phyloP scores from a whole-genome alignment of 192 early-diverging fungal species.

The Bifiguratus adelaidae region DNA sequence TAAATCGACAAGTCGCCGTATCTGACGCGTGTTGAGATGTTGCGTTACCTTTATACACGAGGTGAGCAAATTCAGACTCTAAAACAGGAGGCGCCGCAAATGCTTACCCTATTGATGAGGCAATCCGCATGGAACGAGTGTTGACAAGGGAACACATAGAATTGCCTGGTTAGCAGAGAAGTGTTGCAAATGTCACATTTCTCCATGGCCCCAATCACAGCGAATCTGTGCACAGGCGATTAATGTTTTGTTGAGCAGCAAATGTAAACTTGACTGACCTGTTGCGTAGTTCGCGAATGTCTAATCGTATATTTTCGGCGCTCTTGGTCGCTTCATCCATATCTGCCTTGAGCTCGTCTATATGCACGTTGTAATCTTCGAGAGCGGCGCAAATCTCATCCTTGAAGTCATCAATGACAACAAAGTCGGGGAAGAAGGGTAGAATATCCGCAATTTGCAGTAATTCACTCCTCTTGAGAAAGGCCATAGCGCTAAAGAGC shows the following conservation, averaged over 20 bases:
- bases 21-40: conserved; percentile 28
- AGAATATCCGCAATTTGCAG: conserved; percentile 93
- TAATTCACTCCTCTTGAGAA: conserved; percentile 68
- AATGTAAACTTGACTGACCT: conserved; percentile 37
- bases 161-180: conserved; percentile 76
- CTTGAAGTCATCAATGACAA: conserved; percentile 96
- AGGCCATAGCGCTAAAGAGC: conserved; percentile 63
- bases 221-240: conserved; percentile 32
- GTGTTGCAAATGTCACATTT: conserved; percentile 68
- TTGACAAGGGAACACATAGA: conserved; percentile 93
- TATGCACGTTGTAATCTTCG: conserved; percentile 86
- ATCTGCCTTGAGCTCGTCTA: conserved; percentile 77
- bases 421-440: conserved; percentile 96
- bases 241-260: no score
- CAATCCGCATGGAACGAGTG: conserved; percentile 94
- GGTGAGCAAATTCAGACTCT: no score
- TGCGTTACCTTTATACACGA: conserved; percentile 40
- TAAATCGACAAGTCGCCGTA: conserved; percentile 39
- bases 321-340: conserved; percentile 95
- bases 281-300: conserved; percentile 79
- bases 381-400: conserved; percentile 87
- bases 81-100: no score
- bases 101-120: conserved; percentile 58
- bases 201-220: conserved; percentile 55
- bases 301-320: conserved; percentile 85